These are phyloP conservation scores for Acacia melanoxylon DNA, from an alignment of 306 rosid species.

Conservation along the genomic window DNA sequence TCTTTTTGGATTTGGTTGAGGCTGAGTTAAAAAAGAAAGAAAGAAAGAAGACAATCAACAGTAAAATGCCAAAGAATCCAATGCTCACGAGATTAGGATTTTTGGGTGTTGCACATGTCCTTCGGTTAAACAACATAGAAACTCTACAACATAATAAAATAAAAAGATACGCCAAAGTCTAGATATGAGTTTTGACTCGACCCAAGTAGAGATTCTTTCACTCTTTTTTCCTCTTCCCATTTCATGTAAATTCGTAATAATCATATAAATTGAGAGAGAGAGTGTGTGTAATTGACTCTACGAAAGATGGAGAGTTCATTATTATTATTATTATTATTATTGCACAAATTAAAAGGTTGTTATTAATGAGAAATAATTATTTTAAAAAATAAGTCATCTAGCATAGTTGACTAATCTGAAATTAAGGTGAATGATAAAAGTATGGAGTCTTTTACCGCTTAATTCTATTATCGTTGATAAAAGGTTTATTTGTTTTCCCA, in stretches of 20 bases:
- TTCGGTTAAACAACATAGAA: not conserved
- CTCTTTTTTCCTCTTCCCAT: not conserved
- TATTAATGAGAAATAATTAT: no score
- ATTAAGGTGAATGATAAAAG: no score
- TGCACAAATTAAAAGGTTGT: no score
- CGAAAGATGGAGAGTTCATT: no score
- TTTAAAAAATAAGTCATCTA: no score
- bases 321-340: no score
- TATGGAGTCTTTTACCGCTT: no score
- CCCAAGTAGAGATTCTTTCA: not conserved
- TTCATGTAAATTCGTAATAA: not conserved
- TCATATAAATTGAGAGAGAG: not conserved
- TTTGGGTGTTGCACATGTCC: not conserved
- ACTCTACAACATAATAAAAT: not conserved
- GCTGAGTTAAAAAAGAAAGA: not conserved
- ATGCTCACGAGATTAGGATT: slow-evolving; percentile 23
- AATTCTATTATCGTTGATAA: no score
- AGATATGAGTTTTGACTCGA: not conserved
- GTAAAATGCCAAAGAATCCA: slow-evolving; percentile 40
- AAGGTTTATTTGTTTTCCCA: no score
- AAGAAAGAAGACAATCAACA: slow-evolving; percentile 13
- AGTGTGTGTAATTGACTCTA: not conserved
- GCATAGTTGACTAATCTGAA: no score
- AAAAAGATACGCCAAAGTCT: not conserved
- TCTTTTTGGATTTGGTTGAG: slow-evolving; percentile 17